Evolutionary conservation across 352 stramenopile species (phyloP), one percentile per base, ranked within the genome.

Genomic region (Phytophthora melonis): DNA sequence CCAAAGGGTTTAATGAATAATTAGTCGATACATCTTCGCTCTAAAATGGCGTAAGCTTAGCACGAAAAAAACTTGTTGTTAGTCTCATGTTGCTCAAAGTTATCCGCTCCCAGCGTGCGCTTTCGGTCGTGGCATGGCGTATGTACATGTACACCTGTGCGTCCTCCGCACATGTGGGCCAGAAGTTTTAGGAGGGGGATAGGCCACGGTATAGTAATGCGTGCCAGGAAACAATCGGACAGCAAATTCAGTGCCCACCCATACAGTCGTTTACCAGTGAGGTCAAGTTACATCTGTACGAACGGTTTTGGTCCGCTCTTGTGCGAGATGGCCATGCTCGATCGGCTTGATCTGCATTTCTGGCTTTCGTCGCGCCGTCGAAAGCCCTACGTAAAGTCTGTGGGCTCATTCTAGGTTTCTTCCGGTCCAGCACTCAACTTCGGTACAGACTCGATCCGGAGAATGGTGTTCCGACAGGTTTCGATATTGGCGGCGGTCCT

Each of bases 341-440:
- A 75, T 75, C 36, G 45, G 62, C 47, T 72, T 27, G 68, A 75
- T 71, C 62, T 72, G 69, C 63, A 62, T 13, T 45, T 72, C 57
- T 47, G 45, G 45, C 53, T 19, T 69, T 45, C 68, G 50, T 77
- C 70, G 57, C 25, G 34, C 69, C 25, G 60, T 74, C 54, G 62
- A 58, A 36, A 36, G 21, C 25, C 50, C 50, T 34, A 57, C 50
- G 50, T 32, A 57, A n/a, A 59, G 52, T 70, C 23, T 36, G 54
- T 64, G 23, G 52, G 14, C 41, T 74, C 67, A 74, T 70, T 74
- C 34, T 19, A 70, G 25, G 41, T 59, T 53, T 66, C 68, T 59
- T 59, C 55, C 30, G 50, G 58, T 64, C 27, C 58, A 66, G 21
- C 62, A 16, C 61, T 45, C 63, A 70, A 74, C 61, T 50, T 45